Conservation (phyloP, 2,329 filamentous ascomycete genomes). For the Cryphonectria naterciae region DNA sequence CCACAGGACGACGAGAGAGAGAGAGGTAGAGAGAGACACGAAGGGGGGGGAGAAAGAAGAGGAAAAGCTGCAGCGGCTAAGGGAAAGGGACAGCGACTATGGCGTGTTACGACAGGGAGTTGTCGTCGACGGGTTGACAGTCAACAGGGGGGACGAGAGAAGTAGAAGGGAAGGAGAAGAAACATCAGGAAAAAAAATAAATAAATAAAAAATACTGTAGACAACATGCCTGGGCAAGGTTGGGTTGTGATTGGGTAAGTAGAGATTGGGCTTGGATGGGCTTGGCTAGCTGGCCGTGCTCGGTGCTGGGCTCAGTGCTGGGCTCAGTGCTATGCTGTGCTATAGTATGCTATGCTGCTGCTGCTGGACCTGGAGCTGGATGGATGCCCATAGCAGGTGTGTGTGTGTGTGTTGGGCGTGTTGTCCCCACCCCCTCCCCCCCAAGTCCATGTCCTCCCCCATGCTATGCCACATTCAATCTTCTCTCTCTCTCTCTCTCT, state of each 20-base stretch:
- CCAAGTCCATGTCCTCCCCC: not conserved
- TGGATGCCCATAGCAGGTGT: too few species aligned
- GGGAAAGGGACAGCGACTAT: not conserved
- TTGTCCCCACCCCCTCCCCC: not conserved
- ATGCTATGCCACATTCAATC: not conserved
- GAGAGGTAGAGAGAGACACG: not conserved
- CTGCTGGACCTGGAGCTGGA: not conserved
- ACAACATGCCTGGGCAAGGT: not conserved
- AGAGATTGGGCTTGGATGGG: not conserved
- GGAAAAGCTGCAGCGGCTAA: not conserved
- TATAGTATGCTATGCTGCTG: too few species aligned
- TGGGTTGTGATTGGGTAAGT: not conserved
- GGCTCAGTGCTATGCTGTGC: too few species aligned
- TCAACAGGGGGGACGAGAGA: not conserved
- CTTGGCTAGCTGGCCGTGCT: not conserved
- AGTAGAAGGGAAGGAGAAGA: not conserved
- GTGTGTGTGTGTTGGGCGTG: not conserved
- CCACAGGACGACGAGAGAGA: not conserved
- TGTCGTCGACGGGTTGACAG: not conserved
- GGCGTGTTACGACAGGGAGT: slow-evolving; percentile 2
- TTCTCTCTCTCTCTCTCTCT: not conserved
- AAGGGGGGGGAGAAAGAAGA: not conserved
- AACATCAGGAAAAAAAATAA: not conserved
- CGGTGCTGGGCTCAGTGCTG: too few species aligned
- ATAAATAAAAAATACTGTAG: not conserved